Conservation (phyloP, 768 basidiomycete species). For the Mycena indigotica region DNA sequence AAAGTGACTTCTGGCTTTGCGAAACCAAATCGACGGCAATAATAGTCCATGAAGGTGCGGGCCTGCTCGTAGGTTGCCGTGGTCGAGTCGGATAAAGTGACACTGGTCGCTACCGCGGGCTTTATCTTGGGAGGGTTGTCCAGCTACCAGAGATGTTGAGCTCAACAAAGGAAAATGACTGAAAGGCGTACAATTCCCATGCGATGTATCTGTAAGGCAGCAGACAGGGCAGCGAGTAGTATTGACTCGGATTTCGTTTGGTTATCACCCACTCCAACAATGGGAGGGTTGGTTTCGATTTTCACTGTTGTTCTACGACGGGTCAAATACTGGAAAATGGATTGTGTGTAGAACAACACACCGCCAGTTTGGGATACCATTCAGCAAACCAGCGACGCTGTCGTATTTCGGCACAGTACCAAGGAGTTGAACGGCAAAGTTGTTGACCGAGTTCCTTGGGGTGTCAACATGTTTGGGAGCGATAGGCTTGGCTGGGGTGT, state of each 20-base stretch:
- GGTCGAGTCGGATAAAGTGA: slow-evolving; percentile 62
- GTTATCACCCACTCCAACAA: slow-evolving; percentile 67
- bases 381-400: slow-evolving; percentile 3
- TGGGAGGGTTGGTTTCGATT: slow-evolving; percentile 38
- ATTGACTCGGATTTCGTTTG: slow-evolving; percentile 63
- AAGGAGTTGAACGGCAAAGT: neutral
- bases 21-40: slow-evolving; percentile 80
- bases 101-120: slow-evolving; percentile 24
- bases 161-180: neutral
- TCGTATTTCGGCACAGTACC: slow-evolving; percentile 14
- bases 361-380: slow-evolving; percentile 18
- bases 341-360: neutral
- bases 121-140: slow-evolving; percentile 36
- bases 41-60: slow-evolving; percentile 92
- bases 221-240: slow-evolving; percentile 74
- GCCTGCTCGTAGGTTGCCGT: slow-evolving; percentile 70
- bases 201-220: slow-evolving; percentile 67
- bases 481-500: slow-evolving; percentile 5
- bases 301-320: slow-evolving; percentile 44
- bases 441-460: slow-evolving; percentile 22
- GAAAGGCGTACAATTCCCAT: slow-evolving; percentile 58
- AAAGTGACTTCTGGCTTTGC: slow-evolving; percentile 71
- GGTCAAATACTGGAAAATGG: neutral
- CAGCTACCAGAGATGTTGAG: slow-evolving; percentile 31
- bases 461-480: slow-evolving; percentile 5